These are phyloP conservation scores for Biscogniauxia marginata DNA, from an alignment of 2,329 filamentous ascomycete species.

Conservation along the genomic window DNA sequence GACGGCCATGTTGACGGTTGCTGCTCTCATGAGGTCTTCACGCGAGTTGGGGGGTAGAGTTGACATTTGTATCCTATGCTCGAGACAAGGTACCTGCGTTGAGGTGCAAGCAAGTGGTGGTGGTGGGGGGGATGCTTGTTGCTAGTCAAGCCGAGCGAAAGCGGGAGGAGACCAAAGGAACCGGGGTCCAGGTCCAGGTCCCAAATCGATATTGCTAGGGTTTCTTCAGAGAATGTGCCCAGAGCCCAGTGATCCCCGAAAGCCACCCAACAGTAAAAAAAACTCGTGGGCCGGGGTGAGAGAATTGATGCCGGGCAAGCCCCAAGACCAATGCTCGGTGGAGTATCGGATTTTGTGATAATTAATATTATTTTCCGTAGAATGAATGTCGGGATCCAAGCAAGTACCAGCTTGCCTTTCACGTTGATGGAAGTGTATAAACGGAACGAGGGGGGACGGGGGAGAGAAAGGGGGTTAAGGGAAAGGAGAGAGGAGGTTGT, in stretches of 20 bases:
- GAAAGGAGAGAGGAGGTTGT: slow-evolving; percentile 37
- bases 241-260: slow-evolving; percentile 33
- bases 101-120: slow-evolving; percentile 32
- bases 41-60: slow-evolving; percentile 61
- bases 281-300: slow-evolving; percentile 26
- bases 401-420: slow-evolving; percentile 61
- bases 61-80: slow-evolving; percentile 60
- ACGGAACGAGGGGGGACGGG: slow-evolving; percentile 35
- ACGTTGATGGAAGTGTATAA: slow-evolving; percentile 31
- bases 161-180: slow-evolving; percentile 38
- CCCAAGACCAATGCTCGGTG: slow-evolving; percentile 21
- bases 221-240: slow-evolving; percentile 32
- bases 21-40: slow-evolving; percentile 48
- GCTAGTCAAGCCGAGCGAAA: slow-evolving; percentile 40
- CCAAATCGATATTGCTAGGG: slow-evolving; percentile 33
- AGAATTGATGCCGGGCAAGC: slow-evolving; percentile 24
- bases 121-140: slow-evolving; percentile 30
- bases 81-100: slow-evolving; percentile 42
- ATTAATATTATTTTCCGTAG: slow-evolving; percentile 43
- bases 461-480: slow-evolving; percentile 35
- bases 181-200: slow-evolving; percentile 35
- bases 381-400: slow-evolving; percentile 53
- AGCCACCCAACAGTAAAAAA: slow-evolving; percentile 29
- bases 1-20: slow-evolving; percentile 60
- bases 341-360: slow-evolving; percentile 27